A percentile compares a stretch with the other conserved stretches of the same genome.
Conservation (phyloP, 2,329 filamentous ascomycete species). For the Shiraia bambusicola region DNA sequence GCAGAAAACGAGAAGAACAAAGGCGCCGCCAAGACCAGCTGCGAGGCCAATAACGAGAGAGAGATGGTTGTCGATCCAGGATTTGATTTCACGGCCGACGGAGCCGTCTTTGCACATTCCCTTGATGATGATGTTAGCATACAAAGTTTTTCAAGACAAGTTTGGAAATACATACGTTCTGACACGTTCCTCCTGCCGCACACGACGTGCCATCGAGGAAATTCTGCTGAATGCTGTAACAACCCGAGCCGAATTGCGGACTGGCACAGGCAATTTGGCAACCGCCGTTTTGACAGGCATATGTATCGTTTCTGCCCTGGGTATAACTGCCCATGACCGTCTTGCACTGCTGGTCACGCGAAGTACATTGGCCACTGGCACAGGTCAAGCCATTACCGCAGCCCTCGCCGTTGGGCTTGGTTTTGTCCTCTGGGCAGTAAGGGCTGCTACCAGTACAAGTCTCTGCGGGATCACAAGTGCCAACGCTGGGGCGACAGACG, state of each 20-base stretch:
- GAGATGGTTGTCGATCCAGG: conserved; percentile 77
- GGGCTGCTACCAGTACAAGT: conserved; percentile 72
- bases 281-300: conserved; percentile 70
- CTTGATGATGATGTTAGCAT: conserved; percentile 52
- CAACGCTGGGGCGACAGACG: conserved; percentile 78
- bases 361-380: conserved; percentile 92
- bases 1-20: conserved; percentile 64
- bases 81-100: conserved; percentile 67
- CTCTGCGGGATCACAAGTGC: conserved; percentile 83
- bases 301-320: conserved; percentile 69
- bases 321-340: conserved; percentile 76
- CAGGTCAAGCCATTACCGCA: conserved; percentile 77
- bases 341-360: conserved; percentile 84
- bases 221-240: conserved; percentile 80
- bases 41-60: conserved; percentile 79
- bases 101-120: conserved; percentile 68
- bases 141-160: not conserved
- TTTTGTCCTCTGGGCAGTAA: conserved; percentile 72
- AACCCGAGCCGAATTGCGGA: conserved; percentile 66
- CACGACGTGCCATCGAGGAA: conserved; percentile 92
- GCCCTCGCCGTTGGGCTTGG: conserved; percentile 65
- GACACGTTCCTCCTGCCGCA: conserved; percentile 74
- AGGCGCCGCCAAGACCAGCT: conserved; percentile 68
- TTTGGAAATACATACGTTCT: conserved; percentile 56
- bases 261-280: conserved; percentile 78